Percentiles rank a stretch among this genome's conserved stretches.
Conservation (phyloP, 2,329 filamentous ascomycete species). For the Epichloe gansuensis region DNA sequence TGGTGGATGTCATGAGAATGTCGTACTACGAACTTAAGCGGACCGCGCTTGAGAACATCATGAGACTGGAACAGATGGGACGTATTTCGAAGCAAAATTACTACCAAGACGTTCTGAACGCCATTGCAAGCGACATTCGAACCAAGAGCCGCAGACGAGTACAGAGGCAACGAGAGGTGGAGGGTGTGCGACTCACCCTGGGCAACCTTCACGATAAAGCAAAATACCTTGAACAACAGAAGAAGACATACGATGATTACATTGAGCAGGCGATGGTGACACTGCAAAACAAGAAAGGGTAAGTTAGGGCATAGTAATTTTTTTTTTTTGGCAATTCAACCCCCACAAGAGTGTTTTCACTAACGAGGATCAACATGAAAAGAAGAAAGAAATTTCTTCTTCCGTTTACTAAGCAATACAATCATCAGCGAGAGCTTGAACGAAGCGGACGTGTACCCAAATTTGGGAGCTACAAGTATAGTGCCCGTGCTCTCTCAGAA, state of each 20-base stretch:
- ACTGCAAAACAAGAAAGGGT: slow-evolving; percentile 90
- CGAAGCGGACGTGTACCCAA: slow-evolving; percentile 87
- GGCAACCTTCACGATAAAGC: slow-evolving; percentile 73
- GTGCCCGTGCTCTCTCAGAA: slow-evolving; percentile 72
- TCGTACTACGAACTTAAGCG: slow-evolving; percentile 87
- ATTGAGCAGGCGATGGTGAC: slow-evolving; percentile 98
- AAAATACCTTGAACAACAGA: slow-evolving; percentile 82
- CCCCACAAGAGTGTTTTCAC: no score
- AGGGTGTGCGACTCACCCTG: slow-evolving; percentile 66
- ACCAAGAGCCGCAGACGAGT: slow-evolving; percentile 90
- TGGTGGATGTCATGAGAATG: slow-evolving; percentile 82
- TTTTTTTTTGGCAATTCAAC: neutral
- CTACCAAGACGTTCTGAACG: slow-evolving; percentile 96
- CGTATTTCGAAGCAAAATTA: slow-evolving; percentile 82
- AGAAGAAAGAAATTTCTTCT: slow-evolving; percentile 86
- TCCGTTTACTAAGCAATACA: slow-evolving; percentile 97
- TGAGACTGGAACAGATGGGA: slow-evolving; percentile 74
- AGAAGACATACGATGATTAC: slow-evolving; percentile 97
- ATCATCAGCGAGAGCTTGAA: slow-evolving; percentile 92
- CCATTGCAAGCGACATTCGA: slow-evolving; percentile 90
- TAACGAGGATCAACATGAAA: slow-evolving; percentile 3
- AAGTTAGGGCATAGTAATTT: slow-evolving; percentile 22
- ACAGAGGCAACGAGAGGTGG: slow-evolving; percentile 81
- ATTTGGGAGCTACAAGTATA: slow-evolving; percentile 97
- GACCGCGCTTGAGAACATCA: slow-evolving; percentile 84